Conservation (phyloP, 1,284 basidiomycete species). For the Ceratobasidium sp. region DNA sequence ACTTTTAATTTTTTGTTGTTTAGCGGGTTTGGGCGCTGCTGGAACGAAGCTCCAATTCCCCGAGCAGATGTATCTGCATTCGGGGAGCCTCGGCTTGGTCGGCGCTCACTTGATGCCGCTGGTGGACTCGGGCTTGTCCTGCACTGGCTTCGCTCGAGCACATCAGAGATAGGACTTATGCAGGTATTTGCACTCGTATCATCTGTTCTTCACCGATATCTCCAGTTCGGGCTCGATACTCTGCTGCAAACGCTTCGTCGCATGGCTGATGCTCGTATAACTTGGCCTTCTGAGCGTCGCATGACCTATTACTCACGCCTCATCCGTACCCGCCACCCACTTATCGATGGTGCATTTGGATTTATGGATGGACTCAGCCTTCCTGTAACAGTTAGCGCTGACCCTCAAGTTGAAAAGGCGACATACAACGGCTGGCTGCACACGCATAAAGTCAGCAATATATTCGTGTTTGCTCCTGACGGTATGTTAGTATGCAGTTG, state of each 20-base stretch:
- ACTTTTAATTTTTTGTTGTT: not conserved
- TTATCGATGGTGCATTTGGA: conserved; percentile 61
- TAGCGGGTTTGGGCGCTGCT: not conserved
- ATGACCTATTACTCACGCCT: conserved; percentile 55
- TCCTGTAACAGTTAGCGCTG: conserved; percentile 51
- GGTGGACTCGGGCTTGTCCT: conserved; percentile 52
- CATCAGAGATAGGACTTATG: conserved; percentile 58
- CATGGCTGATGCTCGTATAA: conserved; percentile 58
- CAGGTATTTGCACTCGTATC: conserved; percentile 60
- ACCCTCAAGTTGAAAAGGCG: conserved; percentile 63
- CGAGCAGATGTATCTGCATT: not conserved
- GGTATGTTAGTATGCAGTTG: conserved; percentile 55
- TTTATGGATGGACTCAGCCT: conserved; percentile 56
- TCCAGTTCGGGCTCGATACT: conserved; percentile 57
- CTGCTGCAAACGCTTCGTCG: conserved; percentile 56
- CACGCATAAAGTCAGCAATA: conserved; percentile 59
- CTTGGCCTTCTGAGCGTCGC: conserved; percentile 56
- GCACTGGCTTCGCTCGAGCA: conserved; percentile 63
- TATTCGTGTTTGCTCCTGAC: conserved; percentile 55
- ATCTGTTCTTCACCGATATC: conserved; percentile 55
- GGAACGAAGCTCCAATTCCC: not conserved
- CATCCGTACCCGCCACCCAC: conserved; percentile 58
- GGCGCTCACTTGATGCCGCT: conserved; percentile 6
- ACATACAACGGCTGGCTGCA: conserved; percentile 66
- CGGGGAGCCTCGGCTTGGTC: not conserved